Evolutionary conservation across 768 basidiomycete species (phyloP), one percentile per base, ranked within the genome.

Genomic region (Auricularia heimuer): DNA sequence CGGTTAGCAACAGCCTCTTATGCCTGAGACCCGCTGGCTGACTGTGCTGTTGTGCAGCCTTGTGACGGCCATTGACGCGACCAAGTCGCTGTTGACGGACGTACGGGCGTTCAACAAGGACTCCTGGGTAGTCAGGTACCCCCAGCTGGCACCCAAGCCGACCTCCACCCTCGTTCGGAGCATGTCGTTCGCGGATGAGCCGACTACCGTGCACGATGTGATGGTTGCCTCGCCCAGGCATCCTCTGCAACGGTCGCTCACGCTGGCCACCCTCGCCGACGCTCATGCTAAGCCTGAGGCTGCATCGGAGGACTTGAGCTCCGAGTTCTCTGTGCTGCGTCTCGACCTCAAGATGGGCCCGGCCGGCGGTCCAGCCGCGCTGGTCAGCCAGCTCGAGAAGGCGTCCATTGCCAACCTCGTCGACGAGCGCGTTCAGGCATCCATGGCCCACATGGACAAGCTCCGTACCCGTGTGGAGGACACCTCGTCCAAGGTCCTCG

Each of bases 341-440:
- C 84, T 98, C 56, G 94, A 98, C 77, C 86, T 98, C 71, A 92
- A 92, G 72, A 87, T 98, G 60, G 94, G 94, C 24, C 80, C 88
- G 37, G 85, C 83, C 64, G 84, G 82, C 45, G 80, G 83, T 35
- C 81, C 87, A 16, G 82, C 84, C 29, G 77, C 86, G 2, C 85
- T 99, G 45, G 93, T 98, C 67, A 86, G 90, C 3, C 92, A 94
- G 67, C 86, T 99, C 63, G 94, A 98, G 78, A 94, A 92, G 71
- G 82, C 86, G 2, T 96, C 94, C 36, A 94, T 98, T 67, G 91
- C 95, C 58, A 92, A 91, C 64, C 85, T 99, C 47, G 77, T 98
- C 54, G 92, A 93, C 73, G 92, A 92, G 65, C 87, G 94, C 45
- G 85, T 99, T 70, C 78, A 79, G 16, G 75, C 85, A 29, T 84